Base-by-base conservation (phyloP, 257 asterid species). In the Nyctanthes arbortristis region DNA sequence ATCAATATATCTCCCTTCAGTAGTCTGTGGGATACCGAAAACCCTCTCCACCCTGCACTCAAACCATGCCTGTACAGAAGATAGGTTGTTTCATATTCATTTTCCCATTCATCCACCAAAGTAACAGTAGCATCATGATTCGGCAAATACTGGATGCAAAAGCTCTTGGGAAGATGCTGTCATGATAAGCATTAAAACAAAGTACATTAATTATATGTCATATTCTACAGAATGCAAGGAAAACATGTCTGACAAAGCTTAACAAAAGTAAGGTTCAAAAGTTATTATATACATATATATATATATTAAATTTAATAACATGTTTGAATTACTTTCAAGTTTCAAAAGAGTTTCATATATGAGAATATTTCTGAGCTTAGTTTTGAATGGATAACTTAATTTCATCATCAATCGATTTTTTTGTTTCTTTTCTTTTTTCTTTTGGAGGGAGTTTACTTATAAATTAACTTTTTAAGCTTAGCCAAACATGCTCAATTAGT, bases 11-110 rank as follows among this genome's bases (percentile, higher is more conserved):
- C 99, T 31, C 99, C 99, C 72, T 89, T 91, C 7, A 80, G 80
- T 40, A 93, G 71, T 75, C 82, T 70, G 67, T 93, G 99, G 3
- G 89, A 67, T 34, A 84, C 61, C 27, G 97, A 81, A 68, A 93
- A 91, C 10, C 91, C 89, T 82, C 97, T 84, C 99, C 99, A 89
- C n/a, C 99, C 99, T 6, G 90, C 99, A 73, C 99, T 93, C 43
- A 93, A 67, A 27, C 99, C 99, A 54, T 84, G 82, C 77, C 99
- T 80, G 39, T 61, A 91, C 31, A 84, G 60, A 63, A 93, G 88
- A 76, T 80, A 93, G 7, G 88, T 74, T 5, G 96, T 88, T 66
- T 69, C 78, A 66, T 84, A 86, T 72, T 89, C 96, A 54, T 86
- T 85, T 35, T 95, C 97, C 93, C 89, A 87, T 64, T 93, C 99